Evolutionary conservation across 2,329 filamentous ascomycete genomes (phyloP), one percentile per base, ranked within the genome.

Genomic region (Bertia moriformis): DNA sequence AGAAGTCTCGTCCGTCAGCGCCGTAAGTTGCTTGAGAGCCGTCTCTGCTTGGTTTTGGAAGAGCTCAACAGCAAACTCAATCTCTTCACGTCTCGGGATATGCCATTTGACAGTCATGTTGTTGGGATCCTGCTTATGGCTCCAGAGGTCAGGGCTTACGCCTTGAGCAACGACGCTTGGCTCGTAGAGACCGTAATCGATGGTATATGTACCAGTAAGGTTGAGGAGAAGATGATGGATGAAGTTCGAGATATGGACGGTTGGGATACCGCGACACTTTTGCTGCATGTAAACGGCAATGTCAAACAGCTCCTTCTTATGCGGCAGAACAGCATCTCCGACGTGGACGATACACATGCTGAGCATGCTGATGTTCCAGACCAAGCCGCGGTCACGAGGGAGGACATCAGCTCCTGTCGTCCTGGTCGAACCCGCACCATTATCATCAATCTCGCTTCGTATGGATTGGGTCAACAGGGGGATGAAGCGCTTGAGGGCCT

Each of bases 291-390:
- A 96, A 40, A 83, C 69, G 12, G 89, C 87, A 55, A 98, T 89
- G 44, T 86, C 83, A 46, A 94, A 84, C 2, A 98, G 72, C 38
- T 96, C 83, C 38, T 85, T 68, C 58, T 87, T 86, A 66, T 93
- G 93, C 43, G 82, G 81, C 43, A 98, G 68, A 13, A 96, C 84
- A 47, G 91, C 84, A 46, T 80, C 77, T 22, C 91, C 91, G 36
- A 98, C 87, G 51, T 98, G 91, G 3, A 98, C 91, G 17, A 95
- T 86, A 43, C 86, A 91, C 89, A 98, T 98, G 54, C 88, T 93
- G 4, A 98, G 72, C 67, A 98, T 87, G 58, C 86, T 94, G 43
- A 96, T 75, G 53, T 96, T 85, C 93, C 93, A 98, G 1, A 98
- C 88, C 14, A 98, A 65, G 3, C 85, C 91, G 40, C 91, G 73